These are phyloP conservation scores for Millerozyma acaciae DNA, from an alignment of 805 yeast genomes.

Conservation along the genomic window DNA sequence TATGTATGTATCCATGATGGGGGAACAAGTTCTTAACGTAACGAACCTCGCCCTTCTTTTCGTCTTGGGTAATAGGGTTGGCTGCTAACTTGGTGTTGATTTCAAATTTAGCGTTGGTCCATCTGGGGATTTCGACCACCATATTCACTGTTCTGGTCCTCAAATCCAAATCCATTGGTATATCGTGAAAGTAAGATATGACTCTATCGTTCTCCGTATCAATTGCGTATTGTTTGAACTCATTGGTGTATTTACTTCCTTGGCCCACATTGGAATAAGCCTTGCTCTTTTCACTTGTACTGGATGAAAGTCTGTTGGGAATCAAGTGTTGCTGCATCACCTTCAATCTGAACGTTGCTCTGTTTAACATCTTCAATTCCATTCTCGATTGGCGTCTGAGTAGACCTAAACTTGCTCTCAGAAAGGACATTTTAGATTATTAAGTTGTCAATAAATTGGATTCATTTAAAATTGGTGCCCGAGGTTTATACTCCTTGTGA, in stretches of 20 bases:
- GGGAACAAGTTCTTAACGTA: conserved; percentile 80
- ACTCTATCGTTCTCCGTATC: conserved; percentile 38
- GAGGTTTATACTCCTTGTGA: too few species aligned
- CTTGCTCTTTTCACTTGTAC: background rate
- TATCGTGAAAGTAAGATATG: conserved; percentile 69
- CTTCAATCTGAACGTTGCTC: conserved; percentile 8
- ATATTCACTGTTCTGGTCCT: conserved; percentile 39
- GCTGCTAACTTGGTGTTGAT: conserved; percentile 53
- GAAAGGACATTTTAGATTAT: too few species aligned
- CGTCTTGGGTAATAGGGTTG: conserved; percentile 81
- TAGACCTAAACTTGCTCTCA: too few species aligned
- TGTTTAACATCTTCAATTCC: conserved; percentile 3
- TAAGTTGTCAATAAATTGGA: too few species aligned
- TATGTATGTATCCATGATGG: conserved; percentile 78
- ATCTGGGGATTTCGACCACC: conserved; percentile 51
- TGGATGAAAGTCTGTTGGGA: too few species aligned
- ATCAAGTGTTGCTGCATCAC: conserved; percentile 11
- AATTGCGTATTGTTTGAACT: conserved; percentile 43
- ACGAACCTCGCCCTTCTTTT: conserved; percentile 69
- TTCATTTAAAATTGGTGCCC: too few species aligned
- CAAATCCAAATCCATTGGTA: conserved; percentile 52
- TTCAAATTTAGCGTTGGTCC: conserved; percentile 84
- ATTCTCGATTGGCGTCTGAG: too few species aligned
- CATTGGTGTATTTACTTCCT: conserved; percentile 34
- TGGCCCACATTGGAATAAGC: conserved; percentile 13